A percentile compares a stretch with the other conserved stretches of the same genome.
These are phyloP conservation scores for Graphium sp. DNA, from an alignment of 2,329 filamentous ascomycete species.

Conservation along the genomic window DNA sequence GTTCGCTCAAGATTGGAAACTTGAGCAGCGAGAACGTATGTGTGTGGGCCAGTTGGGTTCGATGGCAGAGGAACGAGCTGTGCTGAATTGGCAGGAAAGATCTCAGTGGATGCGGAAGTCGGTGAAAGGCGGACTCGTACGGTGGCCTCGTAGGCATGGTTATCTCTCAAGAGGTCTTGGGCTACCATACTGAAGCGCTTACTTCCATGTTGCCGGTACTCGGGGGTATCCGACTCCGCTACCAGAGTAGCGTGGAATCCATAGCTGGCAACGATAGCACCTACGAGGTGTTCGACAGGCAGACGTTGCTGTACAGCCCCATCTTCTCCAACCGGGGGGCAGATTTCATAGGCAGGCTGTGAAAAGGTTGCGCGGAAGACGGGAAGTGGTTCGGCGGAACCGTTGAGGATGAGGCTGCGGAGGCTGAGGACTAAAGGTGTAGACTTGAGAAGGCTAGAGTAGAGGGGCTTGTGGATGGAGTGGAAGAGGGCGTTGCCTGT, in stretches of 20 bases:
- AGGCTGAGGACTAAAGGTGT: slow-evolving; percentile 31
- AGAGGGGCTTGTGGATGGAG: slow-evolving; percentile 41
- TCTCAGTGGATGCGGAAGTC: slow-evolving; percentile 14
- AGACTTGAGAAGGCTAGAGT: slow-evolving; percentile 17
- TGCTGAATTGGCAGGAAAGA: too few species aligned
- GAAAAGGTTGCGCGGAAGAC: slow-evolving; percentile 47
- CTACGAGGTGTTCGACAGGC: slow-evolving; percentile 33
- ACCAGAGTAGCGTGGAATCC: slow-evolving; percentile 80
- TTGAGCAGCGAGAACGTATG: slow-evolving; percentile 60
- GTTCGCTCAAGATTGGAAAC: slow-evolving; percentile 69
- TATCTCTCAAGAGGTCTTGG: slow-evolving; percentile 46
- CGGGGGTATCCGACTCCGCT: slow-evolving; percentile 74
- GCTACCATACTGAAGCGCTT: slow-evolving; percentile 78
- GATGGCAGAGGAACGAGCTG: too few species aligned
- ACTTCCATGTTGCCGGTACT: slow-evolving; percentile 60
- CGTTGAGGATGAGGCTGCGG: slow-evolving; percentile 37
- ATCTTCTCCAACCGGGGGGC: slow-evolving; percentile 10
- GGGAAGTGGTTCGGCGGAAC: slow-evolving; percentile 36
- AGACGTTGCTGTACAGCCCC: slow-evolving; percentile 10
- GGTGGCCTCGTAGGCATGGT: slow-evolving; percentile 29
- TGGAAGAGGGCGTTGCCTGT: slow-evolving; percentile 51
- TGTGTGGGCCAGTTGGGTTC: too few species aligned
- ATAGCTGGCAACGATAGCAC: slow-evolving; percentile 78
- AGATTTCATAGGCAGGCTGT: slow-evolving; percentile 31
- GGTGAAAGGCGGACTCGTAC: slow-evolving; percentile 17